Percentiles rank a stretch among this genome's conserved stretches.
These are phyloP conservation scores for Gossypium rotundifolium DNA, from an alignment of 345 rosid species.

Conservation along the genomic window DNA sequence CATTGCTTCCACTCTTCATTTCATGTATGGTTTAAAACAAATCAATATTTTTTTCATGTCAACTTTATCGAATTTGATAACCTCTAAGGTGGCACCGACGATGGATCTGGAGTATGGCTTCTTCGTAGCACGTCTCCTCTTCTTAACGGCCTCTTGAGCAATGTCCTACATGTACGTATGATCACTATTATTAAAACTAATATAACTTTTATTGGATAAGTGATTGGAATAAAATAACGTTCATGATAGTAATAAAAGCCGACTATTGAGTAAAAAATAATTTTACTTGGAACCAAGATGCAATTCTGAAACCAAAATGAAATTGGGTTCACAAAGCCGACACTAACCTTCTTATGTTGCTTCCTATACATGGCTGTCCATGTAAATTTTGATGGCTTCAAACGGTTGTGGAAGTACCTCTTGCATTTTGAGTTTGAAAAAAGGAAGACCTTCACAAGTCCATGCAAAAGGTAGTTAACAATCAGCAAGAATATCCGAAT, in stretches of 20 bases:
- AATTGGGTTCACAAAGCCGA: neutral
- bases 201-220: neutral
- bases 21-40: too few species aligned
- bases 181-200: neutral
- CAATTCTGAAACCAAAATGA: neutral
- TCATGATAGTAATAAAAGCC: neutral
- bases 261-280: neutral
- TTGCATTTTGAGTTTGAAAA: constrained; percentile 68
- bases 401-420: constrained; percentile 68
- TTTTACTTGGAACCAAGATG: neutral
- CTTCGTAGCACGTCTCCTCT: constrained; percentile 5
- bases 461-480: neutral
- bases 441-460: constrained; percentile 48
- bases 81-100: constrained; percentile 67
- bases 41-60: too few species aligned
- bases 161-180: neutral
- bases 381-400: constrained; percentile 75
- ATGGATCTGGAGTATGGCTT: constrained; percentile 37
- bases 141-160: constrained; percentile 1
- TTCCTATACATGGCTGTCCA: constrained; percentile 82
- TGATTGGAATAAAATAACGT: neutral
- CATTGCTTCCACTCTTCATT: too few species aligned
- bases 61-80: constrained; percentile 18
- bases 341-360: constrained; percentile 66
- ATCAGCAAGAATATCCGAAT: neutral